Conservation (phyloP, 2,329 filamentous ascomycete species). For the Ophioceras dolichostomum region DNA sequence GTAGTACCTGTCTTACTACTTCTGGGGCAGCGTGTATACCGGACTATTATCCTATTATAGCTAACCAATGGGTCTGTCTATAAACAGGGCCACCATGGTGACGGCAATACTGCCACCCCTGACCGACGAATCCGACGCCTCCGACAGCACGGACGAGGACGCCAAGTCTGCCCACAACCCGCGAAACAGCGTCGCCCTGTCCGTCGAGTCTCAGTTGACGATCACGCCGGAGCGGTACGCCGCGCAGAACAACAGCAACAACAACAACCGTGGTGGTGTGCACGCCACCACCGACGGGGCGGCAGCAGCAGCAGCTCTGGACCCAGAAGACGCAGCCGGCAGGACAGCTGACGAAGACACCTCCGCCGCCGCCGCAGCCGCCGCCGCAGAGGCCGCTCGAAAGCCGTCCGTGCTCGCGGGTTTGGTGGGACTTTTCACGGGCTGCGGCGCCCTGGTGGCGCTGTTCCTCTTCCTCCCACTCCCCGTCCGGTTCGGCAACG, state of each 20-base stretch:
- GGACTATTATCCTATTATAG: constrained; percentile 5
- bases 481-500: constrained; percentile 63
- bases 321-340: constrained; percentile 9
- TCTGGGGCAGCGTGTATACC: no score
- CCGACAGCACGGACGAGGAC: constrained; percentile 8
- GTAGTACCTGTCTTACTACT: constrained; percentile 1
- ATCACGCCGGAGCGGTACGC: constrained; percentile 55
- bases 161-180: constrained; percentile 25
- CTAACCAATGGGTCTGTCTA: not conserved
- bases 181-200: constrained; percentile 50
- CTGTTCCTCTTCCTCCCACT: constrained; percentile 74
- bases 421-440: constrained; percentile 84
- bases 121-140: constrained; percentile 33
- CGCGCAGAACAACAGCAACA: constrained; percentile 4
- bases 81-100: constrained; percentile 72
- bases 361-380: not conserved
- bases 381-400: constrained; percentile 16
- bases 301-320: constrained; percentile 7
- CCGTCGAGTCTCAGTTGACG: constrained; percentile 61
- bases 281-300: constrained; percentile 17
- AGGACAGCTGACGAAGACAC: constrained; percentile 3
- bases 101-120: constrained; percentile 78
- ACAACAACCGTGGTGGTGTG: not conserved
- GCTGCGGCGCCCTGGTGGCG: constrained; percentile 80
- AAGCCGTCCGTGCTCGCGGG: constrained; percentile 61